Evolutionary conservation across 768 basidiomycete genomes (phyloP), one percentile per base, ranked within the genome.

Genomic region (Scleroderma citrinum): DNA sequence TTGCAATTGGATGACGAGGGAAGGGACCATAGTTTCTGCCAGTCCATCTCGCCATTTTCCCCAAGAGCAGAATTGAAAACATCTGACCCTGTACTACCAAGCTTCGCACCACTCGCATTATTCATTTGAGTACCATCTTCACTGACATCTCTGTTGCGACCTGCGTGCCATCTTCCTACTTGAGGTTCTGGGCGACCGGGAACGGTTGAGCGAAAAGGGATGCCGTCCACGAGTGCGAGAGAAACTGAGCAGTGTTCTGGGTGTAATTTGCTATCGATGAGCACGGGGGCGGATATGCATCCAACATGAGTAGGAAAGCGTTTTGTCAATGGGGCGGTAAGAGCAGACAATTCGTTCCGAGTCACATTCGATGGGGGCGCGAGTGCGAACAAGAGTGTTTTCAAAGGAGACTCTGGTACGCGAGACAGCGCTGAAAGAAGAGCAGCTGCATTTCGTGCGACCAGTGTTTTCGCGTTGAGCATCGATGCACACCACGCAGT

Each of bases 81-180:
- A 46, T 34, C 50, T 37, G 46, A 45, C 26, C 35, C 51, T 19
- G 44, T 31, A 19, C 46, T 41, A 17, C 44, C 50, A 1, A 35
- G 20, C 23, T 48, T 19, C 13, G 19, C 34, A 5, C 5, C 44
- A 4, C 2, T 19, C 21, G 12, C 34, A 43, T 17, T 20, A n/a
- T 10, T 53, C 47, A 31, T 19, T 11, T 31, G 34, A 16, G 32
- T 31, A 39, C 13, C 19, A 34, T n/a, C 24, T 13, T 38, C 42
- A 34, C 35, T 47, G 47, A 13, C 17, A 43, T 23, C 37, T 57
- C 31, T 63, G 55, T 55, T 68, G 70, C 56, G 74, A 70, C 51
- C 76, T 16, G 83, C 74, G 59, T 85, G 83, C 83, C 83, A 83
- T 40, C 85, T 71, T 24, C 87, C 87, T 12, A 89, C 85, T 57